Percentiles rank a stretch among this genome's conserved stretches.
These are phyloP conservation scores for Aplosporella prunicola DNA, from an alignment of 2,329 filamentous ascomycete species.

Conservation along the genomic window DNA sequence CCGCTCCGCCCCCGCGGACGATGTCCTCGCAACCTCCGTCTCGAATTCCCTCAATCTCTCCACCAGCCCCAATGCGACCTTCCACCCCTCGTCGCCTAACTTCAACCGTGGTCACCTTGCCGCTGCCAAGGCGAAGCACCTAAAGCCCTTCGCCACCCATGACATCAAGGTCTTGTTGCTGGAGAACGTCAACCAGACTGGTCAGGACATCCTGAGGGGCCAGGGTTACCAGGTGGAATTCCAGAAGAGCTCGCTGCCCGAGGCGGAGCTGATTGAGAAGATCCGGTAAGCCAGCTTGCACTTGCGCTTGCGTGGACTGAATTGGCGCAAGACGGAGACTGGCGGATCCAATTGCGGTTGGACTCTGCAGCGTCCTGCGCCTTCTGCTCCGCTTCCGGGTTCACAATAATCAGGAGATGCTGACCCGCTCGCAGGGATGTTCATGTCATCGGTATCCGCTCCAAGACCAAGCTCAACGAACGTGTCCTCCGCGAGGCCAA, in stretches of 20 bases:
- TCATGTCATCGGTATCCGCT: slow-evolving; percentile 95
- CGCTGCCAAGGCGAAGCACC: slow-evolving; percentile 52
- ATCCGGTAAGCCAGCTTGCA: slow-evolving; percentile 60
- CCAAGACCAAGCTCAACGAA: slow-evolving; percentile 88
- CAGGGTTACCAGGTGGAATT: slow-evolving; percentile 97
- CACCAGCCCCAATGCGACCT: slow-evolving; percentile 63
- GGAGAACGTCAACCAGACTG: slow-evolving; percentile 92
- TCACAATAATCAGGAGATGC: slow-evolving; percentile 2
- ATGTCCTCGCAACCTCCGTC: slow-evolving; percentile 34
- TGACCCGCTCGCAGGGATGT: slow-evolving; percentile 57
- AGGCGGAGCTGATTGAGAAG: slow-evolving; percentile 93
- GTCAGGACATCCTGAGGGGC: slow-evolving; percentile 66
- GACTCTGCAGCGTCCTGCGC: too few relatives aligned
- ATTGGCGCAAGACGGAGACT: neutral
- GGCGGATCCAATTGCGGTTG: too few relatives aligned
- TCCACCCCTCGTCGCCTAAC: slow-evolving; percentile 65
- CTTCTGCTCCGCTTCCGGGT: neutral
- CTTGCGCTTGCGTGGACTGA: neutral
- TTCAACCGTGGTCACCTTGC: slow-evolving; percentile 44
- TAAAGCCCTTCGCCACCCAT: slow-evolving; percentile 92
- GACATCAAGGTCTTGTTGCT: slow-evolving; percentile 94
- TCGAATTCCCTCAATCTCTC: slow-evolving; percentile 59
- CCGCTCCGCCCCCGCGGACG: slow-evolving; percentile 13
- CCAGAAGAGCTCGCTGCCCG: slow-evolving; percentile 78
- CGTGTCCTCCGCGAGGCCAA: slow-evolving; percentile 80